Conservation (phyloP, 305 asterid genomes). For the Withania somnifera region DNA sequence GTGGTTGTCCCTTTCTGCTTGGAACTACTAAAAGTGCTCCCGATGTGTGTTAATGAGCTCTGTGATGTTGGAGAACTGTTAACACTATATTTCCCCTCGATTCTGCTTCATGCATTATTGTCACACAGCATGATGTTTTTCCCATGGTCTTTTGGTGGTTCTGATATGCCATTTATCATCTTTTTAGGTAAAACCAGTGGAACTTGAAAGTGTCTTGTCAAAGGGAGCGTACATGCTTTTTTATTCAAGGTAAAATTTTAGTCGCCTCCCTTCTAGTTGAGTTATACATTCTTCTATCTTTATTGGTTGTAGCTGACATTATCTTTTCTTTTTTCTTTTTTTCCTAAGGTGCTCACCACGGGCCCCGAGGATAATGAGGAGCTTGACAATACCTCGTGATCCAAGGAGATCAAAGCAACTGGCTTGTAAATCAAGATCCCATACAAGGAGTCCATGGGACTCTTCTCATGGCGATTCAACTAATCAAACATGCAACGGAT, state of each 20-base stretch:
- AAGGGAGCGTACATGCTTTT: slow-evolving; percentile 76
- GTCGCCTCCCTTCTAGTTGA: background rate
- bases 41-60: background rate
- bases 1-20: background rate
- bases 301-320: background rate
- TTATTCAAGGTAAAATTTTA: slow-evolving; percentile 50
- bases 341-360: slow-evolving; percentile 87
- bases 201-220: slow-evolving; percentile 45
- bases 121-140: background rate
- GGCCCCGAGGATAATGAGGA: slow-evolving; percentile 50
- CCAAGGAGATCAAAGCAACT: slow-evolving; percentile 19
- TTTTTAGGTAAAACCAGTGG: slow-evolving; percentile 52
- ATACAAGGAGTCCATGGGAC: slow-evolving; percentile 27
- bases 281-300: background rate
- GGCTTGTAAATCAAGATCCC: slow-evolving; percentile 21
- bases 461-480: slow-evolving; percentile 8
- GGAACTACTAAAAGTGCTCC: background rate
- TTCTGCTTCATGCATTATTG: background rate
- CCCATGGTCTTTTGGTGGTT: background rate
- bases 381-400: slow-evolving; percentile 22
- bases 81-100: background rate
- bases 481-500: slow-evolving; percentile 14
- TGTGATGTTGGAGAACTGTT: background rate
- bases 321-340: background rate
- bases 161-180: slow-evolving; percentile 7